These are phyloP conservation scores for Toxicodendron radicans DNA, from an alignment of 345 rosid species.

Conservation along the genomic window DNA sequence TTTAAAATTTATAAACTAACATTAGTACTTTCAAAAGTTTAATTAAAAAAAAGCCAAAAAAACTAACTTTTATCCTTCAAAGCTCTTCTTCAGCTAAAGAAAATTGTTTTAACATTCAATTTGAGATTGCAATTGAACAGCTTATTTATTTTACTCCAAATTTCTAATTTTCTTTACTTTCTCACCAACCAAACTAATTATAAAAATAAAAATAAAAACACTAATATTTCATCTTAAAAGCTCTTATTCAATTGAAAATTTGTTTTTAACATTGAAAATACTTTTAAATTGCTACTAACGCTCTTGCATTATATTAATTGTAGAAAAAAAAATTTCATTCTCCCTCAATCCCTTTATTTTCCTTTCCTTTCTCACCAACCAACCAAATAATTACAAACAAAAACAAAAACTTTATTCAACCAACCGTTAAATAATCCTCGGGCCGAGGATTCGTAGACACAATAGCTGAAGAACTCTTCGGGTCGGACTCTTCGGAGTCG, in stretches of 20 bases:
- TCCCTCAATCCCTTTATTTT: neutral
- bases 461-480: conserved; percentile 77
- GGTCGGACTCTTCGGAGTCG: conserved; percentile 43
- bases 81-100: neutral
- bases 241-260: neutral
- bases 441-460: conserved; percentile 75
- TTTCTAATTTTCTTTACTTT: no score
- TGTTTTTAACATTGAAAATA: no score
- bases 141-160: no score
- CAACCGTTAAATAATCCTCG: conserved; percentile 88
- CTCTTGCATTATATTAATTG: no score
- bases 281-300: neutral
- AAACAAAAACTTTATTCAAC: conserved; percentile 13
- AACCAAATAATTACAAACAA: neutral
- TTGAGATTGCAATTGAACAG: no score
- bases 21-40: no score
- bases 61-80: neutral
- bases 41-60: no score
- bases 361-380: neutral
- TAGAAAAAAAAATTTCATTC: neutral
- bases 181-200: no score
- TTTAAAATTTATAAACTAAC: no score
- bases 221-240: neutral
- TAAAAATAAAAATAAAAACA: no score
- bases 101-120: no score